Percentiles rank a stretch among this genome's conserved stretches.
phyloP scores from a whole-genome alignment of 1,284 basidiomycete genomes.

The Leccinum angustisporum region DNA sequence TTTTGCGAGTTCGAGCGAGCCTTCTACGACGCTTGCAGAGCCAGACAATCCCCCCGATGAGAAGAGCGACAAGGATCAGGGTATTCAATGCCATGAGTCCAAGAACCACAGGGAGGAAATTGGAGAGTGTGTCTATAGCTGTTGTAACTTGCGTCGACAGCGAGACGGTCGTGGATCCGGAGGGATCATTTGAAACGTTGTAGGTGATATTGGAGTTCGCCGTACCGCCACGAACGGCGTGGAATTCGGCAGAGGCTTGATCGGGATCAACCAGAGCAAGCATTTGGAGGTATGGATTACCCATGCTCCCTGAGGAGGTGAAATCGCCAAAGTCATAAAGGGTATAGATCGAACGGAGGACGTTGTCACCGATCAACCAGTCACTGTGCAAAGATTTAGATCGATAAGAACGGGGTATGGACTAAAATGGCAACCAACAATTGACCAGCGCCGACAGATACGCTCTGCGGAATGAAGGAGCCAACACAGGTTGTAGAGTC shows the following conservation, averaged over 20 bases:
- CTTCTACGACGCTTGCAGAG: slow-evolving; percentile 47
- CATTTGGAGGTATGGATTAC: slow-evolving; percentile 73
- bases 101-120: slow-evolving; percentile 66
- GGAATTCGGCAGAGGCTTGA: slow-evolving; percentile 69
- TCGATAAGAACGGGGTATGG: slow-evolving; percentile 1
- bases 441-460: slow-evolving; percentile 54
- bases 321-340: slow-evolving; percentile 87
- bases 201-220: slow-evolving; percentile 67
- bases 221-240: slow-evolving; percentile 59
- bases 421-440: slow-evolving; percentile 51
- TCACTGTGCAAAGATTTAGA: slow-evolving; percentile 46
- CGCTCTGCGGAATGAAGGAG: slow-evolving; percentile 63
- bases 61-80: slow-evolving; percentile 57
- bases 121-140: slow-evolving; percentile 58
- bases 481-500: slow-evolving; percentile 59
- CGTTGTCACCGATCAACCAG: slow-evolving; percentile 79
- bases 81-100: slow-evolving; percentile 73
- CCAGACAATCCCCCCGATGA: slow-evolving; percentile 49
- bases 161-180: slow-evolving; percentile 45
- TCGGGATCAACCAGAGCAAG: slow-evolving; percentile 67
- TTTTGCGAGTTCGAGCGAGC: slow-evolving; percentile 37
- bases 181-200: slow-evolving; percentile 48
- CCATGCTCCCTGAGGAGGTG: slow-evolving; percentile 58
- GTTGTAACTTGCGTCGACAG: slow-evolving; percentile 55
- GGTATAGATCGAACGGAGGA: slow-evolving; percentile 80